phyloP scores from a whole-genome alignment of 352 stramenopile species.

The Globisporangium ultimum region DNA sequence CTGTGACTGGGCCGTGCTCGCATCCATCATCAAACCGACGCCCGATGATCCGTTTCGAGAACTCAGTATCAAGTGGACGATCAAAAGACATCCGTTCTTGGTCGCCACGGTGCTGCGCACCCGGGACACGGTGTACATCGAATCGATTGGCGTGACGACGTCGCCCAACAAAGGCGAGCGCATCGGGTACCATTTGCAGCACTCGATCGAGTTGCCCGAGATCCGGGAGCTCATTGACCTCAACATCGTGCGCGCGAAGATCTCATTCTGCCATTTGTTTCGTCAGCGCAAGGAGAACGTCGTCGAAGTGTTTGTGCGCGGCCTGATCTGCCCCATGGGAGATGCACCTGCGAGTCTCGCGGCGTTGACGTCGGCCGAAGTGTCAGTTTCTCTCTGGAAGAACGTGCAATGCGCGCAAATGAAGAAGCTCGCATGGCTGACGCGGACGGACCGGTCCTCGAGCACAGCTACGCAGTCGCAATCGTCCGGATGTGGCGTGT shows the following conservation, averaged over 20 bases:
- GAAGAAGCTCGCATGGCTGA: slow-evolving; percentile 42
- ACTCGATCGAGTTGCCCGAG: slow-evolving; percentile 36
- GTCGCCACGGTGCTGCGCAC: slow-evolving; percentile 14
- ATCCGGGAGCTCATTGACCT: slow-evolving; percentile 27
- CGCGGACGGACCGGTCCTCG: slow-evolving; percentile 19
- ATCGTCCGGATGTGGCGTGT: slow-evolving; percentile 22
- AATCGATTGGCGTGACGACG: slow-evolving; percentile 35
- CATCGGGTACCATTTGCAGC: slow-evolving; percentile 35
- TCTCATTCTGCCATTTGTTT: slow-evolving; percentile 37
- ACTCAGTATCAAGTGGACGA: slow-evolving; percentile 50
- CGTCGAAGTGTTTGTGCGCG: slow-evolving; percentile 34
- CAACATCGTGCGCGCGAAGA: slow-evolving; percentile 29
- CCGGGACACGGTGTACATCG: slow-evolving; percentile 51
- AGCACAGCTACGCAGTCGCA: not conserved
- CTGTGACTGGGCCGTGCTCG: slow-evolving; percentile 40
- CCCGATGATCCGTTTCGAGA: slow-evolving; percentile 48
- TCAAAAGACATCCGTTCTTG: slow-evolving; percentile 24
- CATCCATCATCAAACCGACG: slow-evolving; percentile 29
- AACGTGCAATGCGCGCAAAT: slow-evolving; percentile 31
- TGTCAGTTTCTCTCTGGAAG: not conserved
- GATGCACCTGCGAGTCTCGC: not conserved
- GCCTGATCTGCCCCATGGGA: not conserved
- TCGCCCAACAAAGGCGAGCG: slow-evolving; percentile 23
- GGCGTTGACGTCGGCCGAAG: not conserved
- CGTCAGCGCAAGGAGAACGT: slow-evolving; percentile 23